Percentiles rank a stretch among this genome's conserved stretches.
Evolutionary conservation across 2,329 filamentous ascomycete genomes (phyloP).

Genomic region (Capronia coronata): DNA sequence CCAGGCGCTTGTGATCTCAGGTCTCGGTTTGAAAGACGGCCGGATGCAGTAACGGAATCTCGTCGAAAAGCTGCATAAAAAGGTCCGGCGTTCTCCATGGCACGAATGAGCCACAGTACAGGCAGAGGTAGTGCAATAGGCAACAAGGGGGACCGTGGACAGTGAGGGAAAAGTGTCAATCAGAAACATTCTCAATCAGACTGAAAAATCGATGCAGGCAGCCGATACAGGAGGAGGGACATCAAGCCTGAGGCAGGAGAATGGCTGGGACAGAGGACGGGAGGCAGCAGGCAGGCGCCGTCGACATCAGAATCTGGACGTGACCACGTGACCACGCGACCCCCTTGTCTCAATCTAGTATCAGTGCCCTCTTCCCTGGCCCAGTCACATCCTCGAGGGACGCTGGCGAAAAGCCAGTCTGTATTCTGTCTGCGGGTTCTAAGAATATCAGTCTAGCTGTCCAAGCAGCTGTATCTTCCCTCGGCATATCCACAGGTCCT

Average conservation of each 20-base stretch:
- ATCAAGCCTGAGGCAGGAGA: no score
- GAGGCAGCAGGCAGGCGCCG: constrained; percentile 9
- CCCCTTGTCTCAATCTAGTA: no score
- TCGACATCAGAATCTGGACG: neutral
- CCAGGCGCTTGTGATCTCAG: neutral
- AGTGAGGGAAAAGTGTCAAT: constrained; percentile 8
- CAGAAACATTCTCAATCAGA: constrained; percentile 10
- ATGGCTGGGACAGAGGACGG: no score
- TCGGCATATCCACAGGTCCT: neutral
- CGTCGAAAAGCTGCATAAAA: constrained; percentile 4
- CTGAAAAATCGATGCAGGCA: constrained; percentile 9
- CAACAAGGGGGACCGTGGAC: neutral
- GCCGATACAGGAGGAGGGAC: constrained; percentile 10
- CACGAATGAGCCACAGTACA: neutral
- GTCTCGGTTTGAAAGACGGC: constrained; percentile 1
- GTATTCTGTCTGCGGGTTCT: neutral
- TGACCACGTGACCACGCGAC: constrained; percentile 6
- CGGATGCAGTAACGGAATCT: neutral
- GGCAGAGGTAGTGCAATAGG: constrained; percentile 3
- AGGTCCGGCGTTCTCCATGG: constrained; percentile 12
- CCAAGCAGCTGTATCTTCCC: neutral
- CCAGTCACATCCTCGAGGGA: no score
- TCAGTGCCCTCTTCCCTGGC: no score
- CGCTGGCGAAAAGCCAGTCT: neutral
- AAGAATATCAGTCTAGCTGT: neutral